Conservation (phyloP, 257 asterid genomes). For the Pogostemon cablin region DNA sequence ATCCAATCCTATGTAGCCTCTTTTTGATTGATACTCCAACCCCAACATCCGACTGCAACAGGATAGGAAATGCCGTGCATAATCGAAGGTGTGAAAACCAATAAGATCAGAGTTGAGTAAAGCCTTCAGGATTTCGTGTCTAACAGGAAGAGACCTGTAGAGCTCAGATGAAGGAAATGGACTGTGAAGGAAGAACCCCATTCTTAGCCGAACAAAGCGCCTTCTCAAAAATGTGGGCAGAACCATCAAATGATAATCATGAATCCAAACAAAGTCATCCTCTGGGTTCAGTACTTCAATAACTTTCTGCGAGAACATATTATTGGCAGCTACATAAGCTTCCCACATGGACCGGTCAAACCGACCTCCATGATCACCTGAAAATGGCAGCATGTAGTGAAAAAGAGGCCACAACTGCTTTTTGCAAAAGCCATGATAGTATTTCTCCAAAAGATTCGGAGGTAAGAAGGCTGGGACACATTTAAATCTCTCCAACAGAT, state of each 20-base stretch:
- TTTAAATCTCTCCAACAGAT: conserved; percentile 71
- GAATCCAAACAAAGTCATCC: conserved; percentile 91
- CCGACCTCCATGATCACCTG: conserved; percentile 77
- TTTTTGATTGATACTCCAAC: conserved; percentile 83
- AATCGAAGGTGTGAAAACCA: conserved; percentile 94
- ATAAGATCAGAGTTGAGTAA: conserved; percentile 81
- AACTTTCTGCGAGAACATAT: conserved; percentile 79
- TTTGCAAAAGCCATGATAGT: conserved; percentile 82
- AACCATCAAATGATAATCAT: conserved; percentile 90
- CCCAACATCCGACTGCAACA: conserved; percentile 97
- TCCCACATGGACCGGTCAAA: conserved; percentile 89
- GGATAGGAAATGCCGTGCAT: conserved; percentile 90
- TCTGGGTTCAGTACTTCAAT: conserved; percentile 87
- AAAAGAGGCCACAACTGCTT: conserved; percentile 85
- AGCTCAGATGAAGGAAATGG: conserved; percentile 95
- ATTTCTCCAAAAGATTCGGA: conserved; percentile 64
- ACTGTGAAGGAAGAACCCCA: conserved; percentile 94
- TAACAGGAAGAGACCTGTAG: conserved; percentile 87
- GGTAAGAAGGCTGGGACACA: conserved; percentile 83
- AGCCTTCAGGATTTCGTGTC: conserved; percentile 90
- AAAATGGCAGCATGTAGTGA: conserved; percentile 84
- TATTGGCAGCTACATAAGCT: conserved; percentile 80
- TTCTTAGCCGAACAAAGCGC: conserved; percentile 70
- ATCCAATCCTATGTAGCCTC: conserved; percentile 91
- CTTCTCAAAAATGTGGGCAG: conserved; percentile 86